Percentiles rank a stretch among this genome's conserved stretches.
These are phyloP conservation scores for Candida easanensis DNA, from an alignment of 805 yeast genomes.

Conservation along the genomic window DNA sequence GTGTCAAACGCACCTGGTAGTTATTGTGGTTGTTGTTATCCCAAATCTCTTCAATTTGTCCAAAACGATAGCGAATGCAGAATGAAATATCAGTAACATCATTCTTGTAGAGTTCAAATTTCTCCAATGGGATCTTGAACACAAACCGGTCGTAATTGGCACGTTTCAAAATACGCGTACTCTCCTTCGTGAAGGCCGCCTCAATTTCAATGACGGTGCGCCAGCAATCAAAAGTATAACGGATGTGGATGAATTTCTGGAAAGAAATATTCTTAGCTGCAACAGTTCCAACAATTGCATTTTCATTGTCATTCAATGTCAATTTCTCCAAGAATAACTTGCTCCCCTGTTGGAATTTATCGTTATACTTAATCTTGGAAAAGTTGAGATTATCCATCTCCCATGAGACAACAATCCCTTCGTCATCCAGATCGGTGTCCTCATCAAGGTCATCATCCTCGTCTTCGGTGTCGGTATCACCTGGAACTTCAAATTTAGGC, in stretches of 20 bases:
- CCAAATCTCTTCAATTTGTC: constrained; percentile 61
- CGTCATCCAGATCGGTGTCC: constrained; percentile 15
- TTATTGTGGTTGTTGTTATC: constrained; percentile 67
- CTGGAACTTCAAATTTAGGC: constrained; percentile 18
- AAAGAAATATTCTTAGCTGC: constrained; percentile 75
- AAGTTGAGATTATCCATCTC: constrained; percentile 40
- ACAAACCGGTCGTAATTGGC: constrained; percentile 68
- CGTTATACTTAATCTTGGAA: constrained; percentile 44
- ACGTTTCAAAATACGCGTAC: constrained; percentile 39
- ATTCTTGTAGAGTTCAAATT: constrained; percentile 19
- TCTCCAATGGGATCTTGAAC: constrained; percentile 54
- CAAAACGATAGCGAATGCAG: constrained; percentile 40
- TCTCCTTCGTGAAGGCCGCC: constrained; percentile 56
- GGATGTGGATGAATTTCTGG: constrained; percentile 62
- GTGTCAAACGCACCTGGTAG: constrained; percentile 44
- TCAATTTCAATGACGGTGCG: constrained; percentile 65
- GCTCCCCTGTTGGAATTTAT: constrained; percentile 38
- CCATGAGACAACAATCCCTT: constrained; percentile 34
- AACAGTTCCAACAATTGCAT: constrained; percentile 62
- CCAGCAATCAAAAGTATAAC: constrained; percentile 83
- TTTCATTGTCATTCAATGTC: constrained; percentile 53
- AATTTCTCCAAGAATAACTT: constrained; percentile 61
- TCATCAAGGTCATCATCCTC: constrained; percentile 24
- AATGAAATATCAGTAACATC: constrained; percentile 34
- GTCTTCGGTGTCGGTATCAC: constrained; percentile 18